Conservation (phyloP, 305 asterid species). For the Striga hermonthica region DNA sequence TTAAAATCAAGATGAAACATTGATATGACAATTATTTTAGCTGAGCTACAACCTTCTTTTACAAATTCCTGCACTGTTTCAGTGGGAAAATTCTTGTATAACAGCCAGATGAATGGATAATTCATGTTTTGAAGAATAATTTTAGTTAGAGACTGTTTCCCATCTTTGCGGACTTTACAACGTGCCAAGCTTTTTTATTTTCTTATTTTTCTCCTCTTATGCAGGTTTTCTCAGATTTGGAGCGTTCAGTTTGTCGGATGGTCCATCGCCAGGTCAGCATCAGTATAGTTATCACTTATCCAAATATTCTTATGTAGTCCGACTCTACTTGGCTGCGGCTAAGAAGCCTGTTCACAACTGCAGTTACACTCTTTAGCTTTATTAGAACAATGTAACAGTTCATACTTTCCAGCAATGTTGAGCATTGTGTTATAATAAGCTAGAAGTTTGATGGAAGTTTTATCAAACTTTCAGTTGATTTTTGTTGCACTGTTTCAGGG, state of each 20-base stretch:
- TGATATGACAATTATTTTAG: not conserved
- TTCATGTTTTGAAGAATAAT: not conserved
- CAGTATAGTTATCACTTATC: slow-evolving; percentile 14
- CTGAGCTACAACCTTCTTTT: slow-evolving; percentile 1
- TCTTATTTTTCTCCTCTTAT: slow-evolving; percentile 27
- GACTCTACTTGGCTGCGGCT: not conserved
- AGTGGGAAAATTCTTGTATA: not conserved
- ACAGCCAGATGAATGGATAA: not conserved
- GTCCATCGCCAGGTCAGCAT: slow-evolving; percentile 84
- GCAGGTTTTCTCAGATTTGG: slow-evolving; percentile 99
- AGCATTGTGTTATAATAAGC: slow-evolving; percentile 22
- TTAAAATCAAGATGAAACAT: slow-evolving; percentile 1
- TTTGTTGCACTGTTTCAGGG: slow-evolving; percentile 7
- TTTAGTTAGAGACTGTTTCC: not conserved
- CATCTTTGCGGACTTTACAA: slow-evolving; percentile 15
- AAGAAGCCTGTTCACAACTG: not conserved
- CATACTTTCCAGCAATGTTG: slow-evolving; percentile 25
- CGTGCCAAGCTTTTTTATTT: slow-evolving; percentile 20
- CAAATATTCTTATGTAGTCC: not conserved
- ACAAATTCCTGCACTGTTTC: slow-evolving; percentile 13
- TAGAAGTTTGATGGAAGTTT: not conserved
- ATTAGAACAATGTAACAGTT: slow-evolving; percentile 1
- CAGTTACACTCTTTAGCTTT: slow-evolving; percentile 12
- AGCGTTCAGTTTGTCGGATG: slow-evolving; percentile 97
- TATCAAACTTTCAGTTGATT: not conserved